Evolutionary conservation across 169 alveolate species (phyloP).

Genomic region (Eimeria maxima): DNA sequence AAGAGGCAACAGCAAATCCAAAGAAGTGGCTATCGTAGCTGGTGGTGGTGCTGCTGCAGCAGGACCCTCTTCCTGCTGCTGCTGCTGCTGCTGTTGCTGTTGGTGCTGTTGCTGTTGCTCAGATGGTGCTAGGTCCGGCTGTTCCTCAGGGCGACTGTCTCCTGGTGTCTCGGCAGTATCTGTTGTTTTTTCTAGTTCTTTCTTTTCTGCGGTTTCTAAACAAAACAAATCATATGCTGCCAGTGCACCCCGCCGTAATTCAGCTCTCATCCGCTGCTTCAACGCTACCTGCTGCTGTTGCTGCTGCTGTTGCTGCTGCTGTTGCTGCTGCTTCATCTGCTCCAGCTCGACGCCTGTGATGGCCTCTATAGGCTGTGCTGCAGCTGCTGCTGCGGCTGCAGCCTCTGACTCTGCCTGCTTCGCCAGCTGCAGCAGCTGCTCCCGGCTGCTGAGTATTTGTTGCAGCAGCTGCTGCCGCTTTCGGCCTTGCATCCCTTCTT

Average conservation of each 20-base stretch:
- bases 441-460: constrained; percentile 19
- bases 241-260: constrained; percentile 24
- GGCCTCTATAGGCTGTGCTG: not conserved
- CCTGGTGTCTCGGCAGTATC: too few relatives aligned
- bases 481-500: not conserved
- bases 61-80: not conserved
- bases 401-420: constrained; percentile 14
- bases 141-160: too few relatives aligned
- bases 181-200: not conserved
- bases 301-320: constrained; percentile 37
- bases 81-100: constrained; percentile 23
- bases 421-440: constrained; percentile 50
- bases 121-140: too few relatives aligned
- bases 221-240: constrained; percentile 17
- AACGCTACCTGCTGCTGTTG: constrained; percentile 19
- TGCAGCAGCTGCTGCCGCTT: not conserved
- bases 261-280: constrained; percentile 2
- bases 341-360: too few relatives aligned
- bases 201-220: not conserved
- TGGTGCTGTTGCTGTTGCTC: not conserved
- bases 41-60: not conserved
- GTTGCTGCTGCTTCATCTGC: too few relatives aligned
- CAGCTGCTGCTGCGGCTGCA: constrained; percentile 39
- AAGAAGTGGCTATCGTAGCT: not conserved
- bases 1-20: constrained; percentile 14